These are phyloP conservation scores for Nicotiana undulata DNA, from an alignment of 257 asterid species.

Conservation along the genomic window DNA sequence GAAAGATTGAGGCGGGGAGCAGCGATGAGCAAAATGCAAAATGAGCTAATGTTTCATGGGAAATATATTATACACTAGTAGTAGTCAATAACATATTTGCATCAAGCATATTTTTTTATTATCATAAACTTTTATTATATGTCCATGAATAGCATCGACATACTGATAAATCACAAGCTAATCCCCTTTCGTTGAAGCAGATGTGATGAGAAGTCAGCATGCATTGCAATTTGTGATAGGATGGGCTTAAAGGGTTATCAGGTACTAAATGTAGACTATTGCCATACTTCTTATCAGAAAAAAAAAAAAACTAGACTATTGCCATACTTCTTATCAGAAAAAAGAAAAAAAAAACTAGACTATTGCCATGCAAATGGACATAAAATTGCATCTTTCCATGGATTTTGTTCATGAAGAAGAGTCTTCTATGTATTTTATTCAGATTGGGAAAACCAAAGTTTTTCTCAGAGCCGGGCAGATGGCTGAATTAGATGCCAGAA, in stretches of 20 bases:
- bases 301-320: background rate
- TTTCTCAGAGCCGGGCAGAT: conserved; percentile 98
- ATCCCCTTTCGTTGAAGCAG: conserved; percentile 27
- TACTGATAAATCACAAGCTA: background rate
- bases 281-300: background rate
- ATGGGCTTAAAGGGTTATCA: conserved; percentile 89
- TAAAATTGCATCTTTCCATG: conserved; percentile 9
- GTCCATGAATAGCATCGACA: background rate
- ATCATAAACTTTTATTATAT: background rate
- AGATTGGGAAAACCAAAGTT: conserved; percentile 92
- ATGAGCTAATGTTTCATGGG: background rate
- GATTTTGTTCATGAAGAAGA: background rate
- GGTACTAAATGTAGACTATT: conserved; percentile 30
- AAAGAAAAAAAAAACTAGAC: background rate
- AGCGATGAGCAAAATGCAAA: background rate
- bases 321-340: background rate
- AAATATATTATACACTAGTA: conserved; percentile 1
- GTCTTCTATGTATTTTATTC: conserved; percentile 10
- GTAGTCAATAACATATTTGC: background rate
- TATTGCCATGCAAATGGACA: background rate
- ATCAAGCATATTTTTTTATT: background rate
- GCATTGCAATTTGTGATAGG: conserved; percentile 60
- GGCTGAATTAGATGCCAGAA: conserved; percentile 93
- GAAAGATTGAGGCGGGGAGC: background rate
- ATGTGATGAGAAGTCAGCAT: conserved; percentile 79